Conservation (phyloP, 768 basidiomycete genomes). For the Tylopilus balloui region DNA sequence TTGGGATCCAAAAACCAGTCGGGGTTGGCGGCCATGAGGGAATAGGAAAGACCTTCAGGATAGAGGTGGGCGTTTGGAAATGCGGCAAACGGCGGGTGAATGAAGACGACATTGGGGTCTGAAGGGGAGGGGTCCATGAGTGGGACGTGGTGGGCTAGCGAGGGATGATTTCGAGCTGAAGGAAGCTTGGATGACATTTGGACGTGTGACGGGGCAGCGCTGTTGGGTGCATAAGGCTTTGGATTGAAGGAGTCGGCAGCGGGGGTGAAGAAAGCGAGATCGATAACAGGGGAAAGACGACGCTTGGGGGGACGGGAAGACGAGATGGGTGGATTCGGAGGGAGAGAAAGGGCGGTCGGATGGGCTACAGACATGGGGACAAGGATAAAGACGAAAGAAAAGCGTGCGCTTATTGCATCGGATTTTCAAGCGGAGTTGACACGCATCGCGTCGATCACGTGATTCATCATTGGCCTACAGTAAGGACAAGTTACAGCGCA, state of each 20-base stretch:
- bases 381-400: slow-evolving; percentile 11
- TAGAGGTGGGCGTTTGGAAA: slow-evolving; percentile 60
- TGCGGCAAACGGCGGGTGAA: slow-evolving; percentile 66
- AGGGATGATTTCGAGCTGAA: slow-evolving; percentile 27
- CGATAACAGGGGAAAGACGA: slow-evolving; percentile 41
- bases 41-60: slow-evolving; percentile 67
- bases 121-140: slow-evolving; percentile 63
- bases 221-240: slow-evolving; percentile 52
- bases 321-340: slow-evolving; percentile 22
- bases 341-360: slow-evolving; percentile 19
- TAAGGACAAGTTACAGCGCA: slow-evolving; percentile 34
- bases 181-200: slow-evolving; percentile 25
- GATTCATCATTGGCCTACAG: slow-evolving; percentile 17
- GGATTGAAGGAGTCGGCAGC: slow-evolving; percentile 64
- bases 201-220: slow-evolving; percentile 16
- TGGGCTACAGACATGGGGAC: slow-evolving; percentile 19
- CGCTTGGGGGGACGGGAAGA: slow-evolving; percentile 43
- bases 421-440: slow-evolving; percentile 45
- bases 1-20: slow-evolving; percentile 75
- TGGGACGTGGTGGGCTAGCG: slow-evolving; percentile 44
- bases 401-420: slow-evolving; percentile 24
- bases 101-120: slow-evolving; percentile 65
- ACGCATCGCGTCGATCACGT: slow-evolving; percentile 42
- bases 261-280: slow-evolving; percentile 58
- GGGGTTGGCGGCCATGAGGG: slow-evolving; percentile 65